Evolutionary conservation across 257 asterid species (phyloP).

Genomic region (Leonotis leonurus): DNA sequence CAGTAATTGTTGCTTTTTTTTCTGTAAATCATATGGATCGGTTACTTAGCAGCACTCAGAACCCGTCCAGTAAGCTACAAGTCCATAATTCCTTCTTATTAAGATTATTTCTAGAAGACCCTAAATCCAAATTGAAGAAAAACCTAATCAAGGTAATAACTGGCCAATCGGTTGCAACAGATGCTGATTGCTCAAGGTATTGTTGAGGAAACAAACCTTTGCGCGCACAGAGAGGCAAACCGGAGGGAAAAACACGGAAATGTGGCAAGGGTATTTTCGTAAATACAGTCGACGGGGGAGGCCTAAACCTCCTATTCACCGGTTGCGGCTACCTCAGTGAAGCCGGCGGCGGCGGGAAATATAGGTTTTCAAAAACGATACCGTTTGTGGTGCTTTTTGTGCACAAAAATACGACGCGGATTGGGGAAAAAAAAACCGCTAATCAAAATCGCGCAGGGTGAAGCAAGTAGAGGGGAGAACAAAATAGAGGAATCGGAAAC

Average conservation of each 20-base stretch:
- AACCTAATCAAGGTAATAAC: slow-evolving; percentile 30
- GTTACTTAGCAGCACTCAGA: slow-evolving; percentile 25
- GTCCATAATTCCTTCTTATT: neutral
- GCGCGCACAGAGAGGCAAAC: slow-evolving; percentile 15
- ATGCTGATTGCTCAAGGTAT: slow-evolving; percentile 20
- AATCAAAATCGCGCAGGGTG: slow-evolving; percentile 13
- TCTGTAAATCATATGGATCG: slow-evolving; percentile 29
- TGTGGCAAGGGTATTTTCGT: slow-evolving; percentile 33
- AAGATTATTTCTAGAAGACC: slow-evolving; percentile 18
- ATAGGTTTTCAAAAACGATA: slow-evolving; percentile 45
- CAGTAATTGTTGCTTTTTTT: neutral
- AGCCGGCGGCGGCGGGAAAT: slow-evolving; percentile 79
- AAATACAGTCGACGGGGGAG: slow-evolving; percentile 17
- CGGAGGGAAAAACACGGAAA: slow-evolving; percentile 21
- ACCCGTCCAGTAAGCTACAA: slow-evolving; percentile 4
- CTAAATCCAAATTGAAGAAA: slow-evolving; percentile 31
- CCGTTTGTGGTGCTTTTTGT: slow-evolving; percentile 29
- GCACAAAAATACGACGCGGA: neutral
- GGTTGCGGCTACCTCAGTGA: slow-evolving; percentile 26
- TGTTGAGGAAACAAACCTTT: slow-evolving; percentile 29
- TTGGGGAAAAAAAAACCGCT: slow-evolving; percentile 2
- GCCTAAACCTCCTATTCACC: slow-evolving; percentile 32
- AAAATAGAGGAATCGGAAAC: slow-evolving; percentile 32
- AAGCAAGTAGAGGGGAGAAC: slow-evolving; percentile 6
- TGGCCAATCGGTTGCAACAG: slow-evolving; percentile 3